Evolutionary conservation across 2,329 filamentous ascomycete genomes (phyloP), one percentile per base, ranked within the genome.

Genomic region (Claviceps cyperi): DNA sequence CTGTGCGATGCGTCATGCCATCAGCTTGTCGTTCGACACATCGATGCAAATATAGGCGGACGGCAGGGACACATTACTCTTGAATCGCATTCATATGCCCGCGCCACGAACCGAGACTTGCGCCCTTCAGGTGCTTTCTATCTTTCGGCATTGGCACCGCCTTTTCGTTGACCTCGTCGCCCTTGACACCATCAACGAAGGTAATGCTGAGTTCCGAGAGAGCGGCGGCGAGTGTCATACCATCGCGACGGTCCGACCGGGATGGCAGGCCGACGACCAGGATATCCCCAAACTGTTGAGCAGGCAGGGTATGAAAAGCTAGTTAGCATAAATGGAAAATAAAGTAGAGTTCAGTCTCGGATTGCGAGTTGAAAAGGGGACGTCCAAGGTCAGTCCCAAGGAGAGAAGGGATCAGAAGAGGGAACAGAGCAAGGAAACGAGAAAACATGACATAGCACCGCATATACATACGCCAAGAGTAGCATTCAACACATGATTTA

Each of bases 241-340:
- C 64, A 61, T 78, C 73, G 43, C 72, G 67, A 9, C 74, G 69
- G 54, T 79, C 76, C 21, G 67, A 71, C 4, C 75, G 63, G 19
- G 66, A 65, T 1, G 73, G 71, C 5, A 78, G 65, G 45, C 72
- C 75, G 44, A 79, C 67, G 22, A 74, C 72, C 53, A 77, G 68
- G 15, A 78, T 71, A 48, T 73, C 66, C 36, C 73, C 63, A 53
- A 78, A 78, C 74, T 77, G 38, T 28, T 3, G 28, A 28, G 28
- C 9, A 28, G 8, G 28, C 9, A 11, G 11, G 9, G 3, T 4
- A 28, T 28, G 9, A 28, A 3, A 28, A 28, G 9, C 9, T 11
- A 28, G 28, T 28, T 28, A 11, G 28, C 28, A 28, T 11, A 28
- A 28, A 11, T 11, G 9, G 24, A 28, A 28, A 11, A 11, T 28